Conservation (phyloP, 768 basidiomycete genomes). For the Auricularia cornea region DNA sequence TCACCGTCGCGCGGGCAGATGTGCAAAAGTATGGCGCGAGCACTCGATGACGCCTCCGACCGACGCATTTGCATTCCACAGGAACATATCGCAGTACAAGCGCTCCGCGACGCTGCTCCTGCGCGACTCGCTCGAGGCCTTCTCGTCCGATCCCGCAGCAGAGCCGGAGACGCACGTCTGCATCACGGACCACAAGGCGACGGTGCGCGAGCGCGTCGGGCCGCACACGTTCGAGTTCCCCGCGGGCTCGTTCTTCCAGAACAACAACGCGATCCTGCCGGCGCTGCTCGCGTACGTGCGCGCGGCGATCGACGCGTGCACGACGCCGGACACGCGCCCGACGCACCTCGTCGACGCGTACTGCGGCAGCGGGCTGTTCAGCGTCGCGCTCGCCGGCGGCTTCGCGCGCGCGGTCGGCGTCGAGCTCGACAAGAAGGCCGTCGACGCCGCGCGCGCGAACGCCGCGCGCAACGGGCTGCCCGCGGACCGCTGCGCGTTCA, state of each 20-base stretch:
- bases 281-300: constrained; percentile 80
- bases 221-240: constrained; percentile 74
- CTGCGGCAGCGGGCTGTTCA: constrained; percentile 85
- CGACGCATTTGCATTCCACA: constrained; percentile 29
- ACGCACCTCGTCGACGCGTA: constrained; percentile 95
- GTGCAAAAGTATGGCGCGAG: constrained; percentile 51
- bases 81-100: constrained; percentile 73
- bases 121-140: constrained; percentile 65
- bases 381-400: constrained; percentile 67
- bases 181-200: constrained; percentile 72
- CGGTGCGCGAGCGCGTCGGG: constrained; percentile 80
- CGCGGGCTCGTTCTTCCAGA: constrained; percentile 93
- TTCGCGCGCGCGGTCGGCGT: constrained; percentile 81
- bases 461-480: constrained; percentile 55
- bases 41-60: background rate
- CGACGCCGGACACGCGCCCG: constrained; percentile 15
- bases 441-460: constrained; percentile 59
- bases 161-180: constrained; percentile 59
- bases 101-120: constrained; percentile 85
- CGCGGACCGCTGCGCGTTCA: constrained; percentile 51
- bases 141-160: constrained; percentile 19
- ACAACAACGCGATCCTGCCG: constrained; percentile 88
- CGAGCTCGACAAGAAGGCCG: constrained; percentile 70
- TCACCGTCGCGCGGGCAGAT: constrained; percentile 50
- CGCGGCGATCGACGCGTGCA: constrained; percentile 40